Base-by-base conservation (phyloP, 306 rosid genomes). In the Malus sieversii region DNA sequence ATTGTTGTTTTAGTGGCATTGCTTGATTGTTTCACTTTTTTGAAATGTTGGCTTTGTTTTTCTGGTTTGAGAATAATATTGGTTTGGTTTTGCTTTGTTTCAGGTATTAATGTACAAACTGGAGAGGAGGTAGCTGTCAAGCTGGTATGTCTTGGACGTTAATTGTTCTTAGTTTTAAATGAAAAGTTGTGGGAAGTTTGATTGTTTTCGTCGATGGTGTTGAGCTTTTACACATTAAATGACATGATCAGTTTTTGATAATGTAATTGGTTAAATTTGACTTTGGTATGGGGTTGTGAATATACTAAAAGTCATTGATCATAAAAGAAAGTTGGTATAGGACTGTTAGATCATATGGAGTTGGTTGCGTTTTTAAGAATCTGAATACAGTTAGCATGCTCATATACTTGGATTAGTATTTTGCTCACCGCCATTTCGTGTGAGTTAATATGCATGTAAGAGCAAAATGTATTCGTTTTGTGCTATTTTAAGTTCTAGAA, bases 51-150 rank as follows among this genome's bases (percentile, higher is more conserved):
- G 60, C 8, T 67, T 74, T 72, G 62, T 30, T 72, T 63, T 30
- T 51, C 3, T 29, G 67, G 32, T 68, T 68, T 19, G 53, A 44
- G 72, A 57, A 45, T 70, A 12, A 73, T 84, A 71, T 78, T 76
- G 80, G 72, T 75, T 77, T 86, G 84, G 80, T 78, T 85, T 87
- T 65, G 53, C 19, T 48, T 48, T 48, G 53, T 84, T 76, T 78
- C 86, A 95, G 99, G 93, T 57, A 84, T 88, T 79, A 95, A 95
- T 89, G 88, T 95, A 4, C 97, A 95, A 73, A 90, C 80, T 78
- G 97, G 97, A 55, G 99, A 95, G 85, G 99, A 95, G 82, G 99
- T 95, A 73, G 99, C 96, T 83, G 96, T 95, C 67, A 95, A 95
- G 85, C 90, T 95, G 92, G 99, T 95, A 81, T 72, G 96, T 81